Evolutionary conservation across 805 yeast species (phyloP).

Genomic region (Candida bentonensis): DNA sequence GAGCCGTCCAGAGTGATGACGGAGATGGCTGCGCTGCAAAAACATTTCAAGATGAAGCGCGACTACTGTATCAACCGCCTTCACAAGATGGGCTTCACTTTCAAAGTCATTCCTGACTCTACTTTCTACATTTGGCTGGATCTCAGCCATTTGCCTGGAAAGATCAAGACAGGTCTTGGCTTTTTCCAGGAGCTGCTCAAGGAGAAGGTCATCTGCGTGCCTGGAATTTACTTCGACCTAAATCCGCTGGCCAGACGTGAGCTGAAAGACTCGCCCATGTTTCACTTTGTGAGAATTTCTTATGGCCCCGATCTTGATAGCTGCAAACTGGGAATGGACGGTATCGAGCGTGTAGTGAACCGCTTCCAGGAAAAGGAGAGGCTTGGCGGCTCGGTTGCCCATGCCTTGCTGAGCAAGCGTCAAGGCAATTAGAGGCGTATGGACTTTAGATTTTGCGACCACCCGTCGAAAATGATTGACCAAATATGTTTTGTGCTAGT

Average conservation of each 20-base stretch:
- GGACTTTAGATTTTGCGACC: too few relatives aligned
- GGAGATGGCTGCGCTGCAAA: slow-evolving; percentile 45
- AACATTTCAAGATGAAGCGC: slow-evolving; percentile 42
- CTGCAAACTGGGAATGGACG: slow-evolving; percentile 44
- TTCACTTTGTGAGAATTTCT: slow-evolving; percentile 42
- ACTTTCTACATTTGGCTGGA: slow-evolving; percentile 51
- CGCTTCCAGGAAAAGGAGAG: slow-evolving; percentile 11
- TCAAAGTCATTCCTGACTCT: slow-evolving; percentile 38
- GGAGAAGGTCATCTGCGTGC: slow-evolving; percentile 45
- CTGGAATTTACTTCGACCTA: slow-evolving; percentile 48
- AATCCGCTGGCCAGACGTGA: slow-evolving; percentile 36
- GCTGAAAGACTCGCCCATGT: slow-evolving; percentile 44
- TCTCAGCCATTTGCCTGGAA: slow-evolving; percentile 39
- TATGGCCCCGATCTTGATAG: slow-evolving; percentile 44
- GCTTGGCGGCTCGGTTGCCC: slow-evolving; percentile 8
- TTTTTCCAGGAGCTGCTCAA: slow-evolving; percentile 51
- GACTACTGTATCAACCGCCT: slow-evolving; percentile 39
- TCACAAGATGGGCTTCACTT: slow-evolving; percentile 38
- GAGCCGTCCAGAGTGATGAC: slow-evolving; percentile 34
- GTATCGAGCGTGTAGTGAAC: slow-evolving; percentile 33
- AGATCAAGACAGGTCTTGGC: slow-evolving; percentile 42
- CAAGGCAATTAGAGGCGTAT: background rate
- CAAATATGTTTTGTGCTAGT: too few relatives aligned
- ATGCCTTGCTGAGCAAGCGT: background rate
- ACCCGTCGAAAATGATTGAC: too few relatives aligned